Evolutionary conservation across 768 basidiomycete genomes (phyloP).

Genomic region (Paxillus involutus): DNA sequence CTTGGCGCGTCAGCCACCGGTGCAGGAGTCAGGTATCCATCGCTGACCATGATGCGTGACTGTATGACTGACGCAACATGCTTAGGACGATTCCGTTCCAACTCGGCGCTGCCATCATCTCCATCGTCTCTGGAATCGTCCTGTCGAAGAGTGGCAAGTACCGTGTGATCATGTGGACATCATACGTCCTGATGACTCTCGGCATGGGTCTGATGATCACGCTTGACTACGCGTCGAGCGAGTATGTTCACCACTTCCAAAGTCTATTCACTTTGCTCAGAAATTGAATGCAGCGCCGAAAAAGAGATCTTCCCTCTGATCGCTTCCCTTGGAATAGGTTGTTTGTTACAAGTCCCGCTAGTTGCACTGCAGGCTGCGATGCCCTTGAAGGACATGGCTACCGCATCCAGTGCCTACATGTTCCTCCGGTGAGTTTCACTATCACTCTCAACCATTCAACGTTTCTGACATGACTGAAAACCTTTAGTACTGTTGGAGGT

Average conservation of each 20-base stretch:
- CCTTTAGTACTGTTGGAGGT: slow-evolving; percentile 59
- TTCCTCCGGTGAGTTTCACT: slow-evolving; percentile 53
- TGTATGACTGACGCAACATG: too few relatives aligned
- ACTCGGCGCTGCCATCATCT: slow-evolving; percentile 52
- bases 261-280: too few relatives aligned
- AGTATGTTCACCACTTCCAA: too few relatives aligned
- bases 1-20: slow-evolving; percentile 69
- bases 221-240: too few relatives aligned
- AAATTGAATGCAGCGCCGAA: too few relatives aligned
- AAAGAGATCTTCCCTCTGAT: too few relatives aligned
- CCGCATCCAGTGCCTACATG: slow-evolving; percentile 68
- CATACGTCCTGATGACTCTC: too few relatives aligned
- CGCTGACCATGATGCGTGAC: too few relatives aligned
- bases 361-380: slow-evolving; percentile 82
- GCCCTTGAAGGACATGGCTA: slow-evolving; percentile 84
- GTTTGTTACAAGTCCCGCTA: slow-evolving; percentile 62
- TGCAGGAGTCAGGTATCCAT: slow-evolving; percentile 55
- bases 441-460: slow-evolving; percentile 1
- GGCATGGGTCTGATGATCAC: too few relatives aligned
- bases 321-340: slow-evolving; percentile 59
- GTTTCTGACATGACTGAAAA: background rate
- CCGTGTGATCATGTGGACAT: too few relatives aligned
- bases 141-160: too few relatives aligned
- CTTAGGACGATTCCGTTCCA: slow-evolving; percentile 71
- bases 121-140: too few relatives aligned